Percentiles rank a stretch among this genome's conserved stretches.
Conservation (phyloP, 108 stramenopile genomes). For the Nannochloropsis gaditana region DNA sequence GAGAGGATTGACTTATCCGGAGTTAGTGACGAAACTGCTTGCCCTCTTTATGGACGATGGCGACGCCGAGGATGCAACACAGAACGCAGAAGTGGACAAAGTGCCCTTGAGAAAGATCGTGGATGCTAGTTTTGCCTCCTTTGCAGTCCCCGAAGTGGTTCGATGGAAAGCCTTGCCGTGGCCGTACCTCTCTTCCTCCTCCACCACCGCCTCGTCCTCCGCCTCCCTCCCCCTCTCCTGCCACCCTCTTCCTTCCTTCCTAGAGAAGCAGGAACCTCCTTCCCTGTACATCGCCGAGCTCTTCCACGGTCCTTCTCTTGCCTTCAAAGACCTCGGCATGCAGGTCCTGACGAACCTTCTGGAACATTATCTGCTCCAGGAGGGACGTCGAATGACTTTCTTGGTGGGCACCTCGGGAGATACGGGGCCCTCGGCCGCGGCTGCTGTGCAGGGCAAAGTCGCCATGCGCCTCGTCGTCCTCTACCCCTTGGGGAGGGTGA, state of each 20-base stretch:
- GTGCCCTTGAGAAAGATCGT: neutral
- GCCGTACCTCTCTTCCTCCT: neutral
- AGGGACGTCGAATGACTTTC: conserved; percentile 58
- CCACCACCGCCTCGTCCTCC: neutral
- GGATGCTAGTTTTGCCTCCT: neutral
- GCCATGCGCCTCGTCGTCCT: conserved; percentile 65
- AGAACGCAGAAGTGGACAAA: neutral
- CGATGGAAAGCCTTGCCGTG: neutral
- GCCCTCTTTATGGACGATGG: conserved; percentile 6
- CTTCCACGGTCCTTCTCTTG: conserved; percentile 82
- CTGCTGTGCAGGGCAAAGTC: conserved; percentile 64
- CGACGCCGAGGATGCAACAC: neutral
- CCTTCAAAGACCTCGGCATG: conserved; percentile 82
- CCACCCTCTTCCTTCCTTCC: neutral
- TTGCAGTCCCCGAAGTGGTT: neutral
- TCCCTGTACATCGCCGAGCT: conserved; percentile 62
- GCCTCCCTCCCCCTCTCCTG: neutral
- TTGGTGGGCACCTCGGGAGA: conserved; percentile 69
- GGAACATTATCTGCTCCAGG: conserved; percentile 49
- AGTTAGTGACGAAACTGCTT: neutral
- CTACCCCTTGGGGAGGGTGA: conserved; percentile 76
- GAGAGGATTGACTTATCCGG: neutral
- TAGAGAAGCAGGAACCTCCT: neutral
- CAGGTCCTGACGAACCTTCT: conserved; percentile 22
- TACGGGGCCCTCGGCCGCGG: conserved; percentile 68